Base-by-base conservation (phyloP, 2,329 filamentous ascomycete species). In the Pseudofabraea citricarpa region DNA sequence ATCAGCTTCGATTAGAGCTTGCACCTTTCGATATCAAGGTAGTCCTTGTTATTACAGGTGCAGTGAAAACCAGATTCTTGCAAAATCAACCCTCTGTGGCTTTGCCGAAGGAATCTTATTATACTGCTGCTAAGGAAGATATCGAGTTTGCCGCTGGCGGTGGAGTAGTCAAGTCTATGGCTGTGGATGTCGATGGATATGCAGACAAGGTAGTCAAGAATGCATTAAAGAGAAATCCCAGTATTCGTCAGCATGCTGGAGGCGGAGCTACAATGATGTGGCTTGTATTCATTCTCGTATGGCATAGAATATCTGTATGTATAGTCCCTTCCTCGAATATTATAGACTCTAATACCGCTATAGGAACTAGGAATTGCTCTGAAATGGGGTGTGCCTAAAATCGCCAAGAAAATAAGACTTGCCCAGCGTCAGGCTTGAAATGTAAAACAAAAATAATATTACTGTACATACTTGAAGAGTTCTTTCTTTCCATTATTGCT, bases 1-100 rank as follows among this genome's bases (percentile, higher is more conserved):
- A 55, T 21, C 40, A 49, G 22, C 39, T 55, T 4, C 46, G 51
- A 13, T 21, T 54, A 12, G 54, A 56, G 38, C 32, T 56, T 18
- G 40, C 43, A 6, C 53, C 53, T 13, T 47, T 52, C 13, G 50
- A 45, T 8, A 47, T 57, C 22, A 54, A 50, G 20, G 49, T 46
- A 4, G 49, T 56, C 39, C 43, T 47, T 4, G 49, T 53, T 7
- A 37, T 51, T 9, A 52, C 55, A 10, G 55, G 52, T 12, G 37
- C 18, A 4, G 31, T 57, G 4, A 54, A 48, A 23, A 50, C 54
- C 1, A 50, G 45, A 10, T 54, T 55, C 43, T 54, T 55, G 33
- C 46, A 49, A 10, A 57, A 56, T 19, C 36, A 43, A n/a, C 31
- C 37, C 15, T 23, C 26, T 16, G 40, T 44, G 8, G n/a, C n/a